These are phyloP conservation scores for Sabuloglossum arenarium DNA, from an alignment of 495 filamentous ascomycete genomes.

Conservation along the genomic window DNA sequence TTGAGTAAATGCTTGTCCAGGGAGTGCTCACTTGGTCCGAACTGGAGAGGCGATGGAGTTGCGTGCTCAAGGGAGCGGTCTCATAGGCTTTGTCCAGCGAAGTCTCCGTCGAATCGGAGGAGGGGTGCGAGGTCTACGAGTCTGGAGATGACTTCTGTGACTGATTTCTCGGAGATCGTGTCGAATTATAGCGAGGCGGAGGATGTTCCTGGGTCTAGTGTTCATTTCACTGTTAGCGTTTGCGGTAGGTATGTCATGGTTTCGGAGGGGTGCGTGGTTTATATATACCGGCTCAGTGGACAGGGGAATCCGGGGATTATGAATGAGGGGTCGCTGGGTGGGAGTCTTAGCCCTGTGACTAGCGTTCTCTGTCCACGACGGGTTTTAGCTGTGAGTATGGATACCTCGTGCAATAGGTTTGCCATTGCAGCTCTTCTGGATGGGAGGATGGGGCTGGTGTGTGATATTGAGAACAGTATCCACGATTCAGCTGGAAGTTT, in stretches of 20 bases:
- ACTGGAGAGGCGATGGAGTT: conserved; percentile 25
- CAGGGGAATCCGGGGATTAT: neutral
- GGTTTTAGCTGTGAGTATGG: conserved; percentile 42
- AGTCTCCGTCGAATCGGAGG: neutral
- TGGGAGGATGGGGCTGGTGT: conserved; percentile 41
- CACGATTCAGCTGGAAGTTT: neutral
- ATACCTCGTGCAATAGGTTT: conserved; percentile 33
- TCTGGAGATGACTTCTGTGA: conserved; percentile 6
- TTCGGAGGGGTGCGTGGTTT: conserved; percentile 34
- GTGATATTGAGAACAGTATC: conserved; percentile 22
- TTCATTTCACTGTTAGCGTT: conserved; percentile 31
- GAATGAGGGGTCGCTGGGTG: neutral
- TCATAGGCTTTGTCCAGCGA: neutral
- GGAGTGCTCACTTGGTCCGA: conserved; percentile 35
- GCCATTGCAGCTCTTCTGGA: conserved; percentile 40
- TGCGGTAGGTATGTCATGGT: conserved; percentile 40
- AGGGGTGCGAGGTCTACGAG: neutral
- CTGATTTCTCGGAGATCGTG: conserved; percentile 13
- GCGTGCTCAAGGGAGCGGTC: neutral
- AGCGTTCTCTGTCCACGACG: conserved; percentile 36
- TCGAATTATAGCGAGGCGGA: neutral
- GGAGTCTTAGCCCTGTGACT: conserved; percentile 24
- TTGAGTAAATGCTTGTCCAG: conserved; percentile 39
- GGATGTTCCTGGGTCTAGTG: conserved; percentile 8
- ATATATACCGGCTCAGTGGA: conserved; percentile 34